Percentiles rank a stretch among this genome's conserved stretches.
These are phyloP conservation scores for Cytospora piceae DNA, from an alignment of 2,329 filamentous ascomycete genomes.

Conservation along the genomic window DNA sequence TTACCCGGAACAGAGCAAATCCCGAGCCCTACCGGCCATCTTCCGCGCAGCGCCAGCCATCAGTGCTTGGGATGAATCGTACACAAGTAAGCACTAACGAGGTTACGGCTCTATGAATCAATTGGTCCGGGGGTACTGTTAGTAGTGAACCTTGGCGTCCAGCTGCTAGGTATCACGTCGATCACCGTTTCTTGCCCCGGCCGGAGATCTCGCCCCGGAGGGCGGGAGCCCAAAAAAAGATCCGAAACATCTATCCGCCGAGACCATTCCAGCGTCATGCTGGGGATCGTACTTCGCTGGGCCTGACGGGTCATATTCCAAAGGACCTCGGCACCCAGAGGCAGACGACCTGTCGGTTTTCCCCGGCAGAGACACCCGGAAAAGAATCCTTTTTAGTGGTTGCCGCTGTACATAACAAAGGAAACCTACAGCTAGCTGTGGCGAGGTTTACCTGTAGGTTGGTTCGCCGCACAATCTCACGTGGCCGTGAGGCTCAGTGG, in stretches of 20 bases:
- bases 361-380: background rate
- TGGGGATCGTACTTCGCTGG: background rate
- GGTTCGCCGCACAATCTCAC: background rate
- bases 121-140: background rate
- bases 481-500: background rate
- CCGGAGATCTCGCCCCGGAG: background rate
- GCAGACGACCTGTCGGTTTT: background rate
- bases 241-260: background rate
- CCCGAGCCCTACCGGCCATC: no score
- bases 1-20: no score
- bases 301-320: background rate
- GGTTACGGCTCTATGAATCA: background rate
- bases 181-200: background rate
- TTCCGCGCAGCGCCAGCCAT: no score
- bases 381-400: background rate
- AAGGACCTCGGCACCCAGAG: no score
- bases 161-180: background rate
- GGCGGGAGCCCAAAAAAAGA: background rate
- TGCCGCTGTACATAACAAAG: background rate
- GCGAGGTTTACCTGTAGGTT: background rate
- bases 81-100: background rate
- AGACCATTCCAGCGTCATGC: background rate
- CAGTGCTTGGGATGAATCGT: no score
- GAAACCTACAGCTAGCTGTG: background rate
- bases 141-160: background rate